phyloP scores from a whole-genome alignment of 345 rosid genomes.

The Lumnitzera racemosa region DNA sequence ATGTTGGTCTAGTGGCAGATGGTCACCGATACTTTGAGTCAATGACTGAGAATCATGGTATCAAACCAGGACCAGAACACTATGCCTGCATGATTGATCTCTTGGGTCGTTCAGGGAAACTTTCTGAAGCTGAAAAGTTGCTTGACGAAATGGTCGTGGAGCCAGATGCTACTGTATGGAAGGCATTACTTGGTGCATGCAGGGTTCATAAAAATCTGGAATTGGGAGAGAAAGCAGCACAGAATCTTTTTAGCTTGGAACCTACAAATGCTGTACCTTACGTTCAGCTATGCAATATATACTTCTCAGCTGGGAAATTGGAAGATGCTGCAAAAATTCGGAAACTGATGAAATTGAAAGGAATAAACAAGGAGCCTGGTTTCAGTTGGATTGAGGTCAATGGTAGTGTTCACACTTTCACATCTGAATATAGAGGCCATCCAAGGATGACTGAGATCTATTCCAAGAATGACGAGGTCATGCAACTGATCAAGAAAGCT shows the following conservation, averaged over 20 bases:
- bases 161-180: constrained; percentile 86
- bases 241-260: constrained; percentile 55
- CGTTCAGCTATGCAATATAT: constrained; percentile 65
- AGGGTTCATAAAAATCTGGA: constrained; percentile 61
- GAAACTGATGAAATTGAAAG: constrained; percentile 61
- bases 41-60: constrained; percentile 52
- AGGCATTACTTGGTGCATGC: constrained; percentile 68
- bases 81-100: constrained; percentile 94
- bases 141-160: constrained; percentile 56
- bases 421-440: constrained; percentile 76
- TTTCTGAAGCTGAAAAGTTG: constrained; percentile 52
- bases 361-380: constrained; percentile 77
- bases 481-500: constrained; percentile 55
- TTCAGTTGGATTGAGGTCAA: constrained; percentile 70
- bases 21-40: constrained; percentile 53
- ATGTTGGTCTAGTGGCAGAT: constrained; percentile 58
- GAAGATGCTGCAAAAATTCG: constrained; percentile 68
- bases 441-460: constrained; percentile 55
- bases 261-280: constrained; percentile 69
- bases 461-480: constrained; percentile 60
- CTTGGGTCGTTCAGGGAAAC: constrained; percentile 72
- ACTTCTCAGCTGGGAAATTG: constrained; percentile 59
- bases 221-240: constrained; percentile 78
- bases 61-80: constrained; percentile 76
- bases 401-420: constrained; percentile 55